Conservation (phyloP, 1,284 basidiomycete genomes). For the Malassezia pachydermatis region DNA sequence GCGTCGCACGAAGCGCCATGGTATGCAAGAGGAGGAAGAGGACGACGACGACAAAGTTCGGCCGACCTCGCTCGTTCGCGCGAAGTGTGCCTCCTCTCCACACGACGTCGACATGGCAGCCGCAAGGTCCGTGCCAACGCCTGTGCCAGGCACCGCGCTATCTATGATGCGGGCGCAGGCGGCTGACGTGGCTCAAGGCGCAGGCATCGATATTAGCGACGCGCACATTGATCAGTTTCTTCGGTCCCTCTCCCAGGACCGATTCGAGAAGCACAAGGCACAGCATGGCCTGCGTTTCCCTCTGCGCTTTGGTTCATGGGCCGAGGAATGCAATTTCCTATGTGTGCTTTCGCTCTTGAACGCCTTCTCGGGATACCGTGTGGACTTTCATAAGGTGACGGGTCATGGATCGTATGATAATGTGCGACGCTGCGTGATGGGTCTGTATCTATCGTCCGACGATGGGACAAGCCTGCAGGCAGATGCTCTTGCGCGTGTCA, state of each 20-base stretch:
- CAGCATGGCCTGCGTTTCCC: conserved; percentile 39
- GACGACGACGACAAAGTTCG: too few relatives aligned
- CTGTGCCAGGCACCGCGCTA: conserved; percentile 10
- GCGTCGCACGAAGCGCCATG: conserved; percentile 12
- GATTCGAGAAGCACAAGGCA: conserved; percentile 16
- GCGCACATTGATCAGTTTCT: conserved; percentile 27
- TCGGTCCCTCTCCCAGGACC: conserved; percentile 5
- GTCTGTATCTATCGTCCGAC: conserved; percentile 27
- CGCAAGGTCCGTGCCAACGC: background rate
- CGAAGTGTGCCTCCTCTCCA: too few relatives aligned
- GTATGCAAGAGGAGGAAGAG: too few relatives aligned
- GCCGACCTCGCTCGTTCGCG: too few relatives aligned
- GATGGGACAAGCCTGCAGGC: conserved; percentile 19
- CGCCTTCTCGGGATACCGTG: conserved; percentile 33
- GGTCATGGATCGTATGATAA: conserved; percentile 36
- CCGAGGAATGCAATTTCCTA: conserved; percentile 37
- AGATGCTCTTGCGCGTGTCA: conserved; percentile 20
- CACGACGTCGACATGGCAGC: too few relatives aligned
- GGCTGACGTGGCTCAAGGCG: background rate
- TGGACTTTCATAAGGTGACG: conserved; percentile 28
- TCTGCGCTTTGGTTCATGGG: conserved; percentile 25
- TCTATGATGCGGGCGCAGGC: conserved; percentile 18
- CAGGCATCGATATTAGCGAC: conserved; percentile 13
- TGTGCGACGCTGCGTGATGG: conserved; percentile 29
- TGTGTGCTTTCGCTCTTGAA: conserved; percentile 36